Percentiles rank a stretch among this genome's conserved stretches.
These are phyloP conservation scores for Petrea volubilis DNA, from an alignment of 257 asterid genomes.

Conservation along the genomic window DNA sequence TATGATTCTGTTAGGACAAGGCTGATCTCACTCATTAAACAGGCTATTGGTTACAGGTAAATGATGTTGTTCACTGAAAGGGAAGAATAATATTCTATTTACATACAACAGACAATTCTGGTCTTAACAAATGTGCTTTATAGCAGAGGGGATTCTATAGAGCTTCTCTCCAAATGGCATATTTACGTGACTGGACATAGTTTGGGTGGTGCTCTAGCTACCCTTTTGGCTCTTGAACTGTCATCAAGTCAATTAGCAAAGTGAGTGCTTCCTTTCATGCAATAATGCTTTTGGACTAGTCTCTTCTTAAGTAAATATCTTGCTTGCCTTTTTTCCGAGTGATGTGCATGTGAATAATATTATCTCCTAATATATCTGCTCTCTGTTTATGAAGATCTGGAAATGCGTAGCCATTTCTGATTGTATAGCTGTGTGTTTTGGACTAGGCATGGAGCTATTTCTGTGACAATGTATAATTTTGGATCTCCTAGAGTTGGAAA, in stretches of 20 bases:
- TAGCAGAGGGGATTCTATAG: conserved; percentile 59
- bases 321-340: not conserved
- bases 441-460: conserved; percentile 72
- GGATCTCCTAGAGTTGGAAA: conserved; percentile 99
- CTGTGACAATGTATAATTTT: conserved; percentile 89
- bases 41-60: conserved; percentile 77
- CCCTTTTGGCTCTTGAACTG: conserved; percentile 89
- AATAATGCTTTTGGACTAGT: conserved; percentile 10
- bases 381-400: not conserved
- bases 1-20: conserved; percentile 94
- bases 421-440: conserved; percentile 10
- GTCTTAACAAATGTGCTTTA: conserved; percentile 10
- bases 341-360: not conserved
- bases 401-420: not conserved
- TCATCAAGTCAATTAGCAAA: conserved; percentile 84
- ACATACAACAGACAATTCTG: too few relatives aligned
- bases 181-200: conserved; percentile 96
- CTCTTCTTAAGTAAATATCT: not conserved
- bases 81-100: too few relatives aligned
- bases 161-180: conserved; percentile 66
- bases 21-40: conserved; percentile 72
- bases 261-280: conserved; percentile 48
- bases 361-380: not conserved
- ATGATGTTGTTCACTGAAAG: conserved; percentile 5
- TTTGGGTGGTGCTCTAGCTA: conserved; percentile 97